Percentiles rank a stretch among this genome's conserved stretches.
Evolutionary conservation across 1,139 yeast genomes (phyloP).

Genomic region (Lodderomyces oxycetoniae): DNA sequence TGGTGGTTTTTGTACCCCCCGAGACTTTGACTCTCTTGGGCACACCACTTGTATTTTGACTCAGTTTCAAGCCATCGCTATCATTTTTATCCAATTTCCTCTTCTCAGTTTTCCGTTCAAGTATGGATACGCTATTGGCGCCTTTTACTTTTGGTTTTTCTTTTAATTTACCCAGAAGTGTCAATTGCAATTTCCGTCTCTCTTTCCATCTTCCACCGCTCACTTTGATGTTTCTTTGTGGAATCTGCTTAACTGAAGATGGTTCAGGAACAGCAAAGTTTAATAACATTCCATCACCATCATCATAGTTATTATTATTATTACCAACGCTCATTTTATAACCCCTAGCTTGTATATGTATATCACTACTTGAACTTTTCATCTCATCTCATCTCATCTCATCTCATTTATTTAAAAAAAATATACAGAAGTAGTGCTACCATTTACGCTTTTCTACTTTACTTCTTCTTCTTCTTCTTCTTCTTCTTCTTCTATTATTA

Average conservation of each 20-base stretch:
- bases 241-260: constrained; percentile 6
- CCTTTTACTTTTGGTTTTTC: constrained; percentile 26
- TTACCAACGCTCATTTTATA: neutral
- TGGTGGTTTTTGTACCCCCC: constrained; percentile 18
- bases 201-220: constrained; percentile 81
- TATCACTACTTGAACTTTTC: no score
- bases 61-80: neutral
- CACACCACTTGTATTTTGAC: constrained; percentile 9
- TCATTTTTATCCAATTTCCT: constrained; percentile 5
- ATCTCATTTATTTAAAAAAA: no score
- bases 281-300: constrained; percentile 63
- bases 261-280: constrained; percentile 50
- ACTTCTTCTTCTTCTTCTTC: no score
- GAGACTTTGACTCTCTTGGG: constrained; percentile 27
- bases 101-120: constrained; percentile 14
- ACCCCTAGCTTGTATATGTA: no score
- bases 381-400: no score
- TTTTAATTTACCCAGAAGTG: constrained; percentile 41
- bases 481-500: no score
- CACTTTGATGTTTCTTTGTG: constrained; percentile 30
- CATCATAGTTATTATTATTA: constrained; percentile 14
- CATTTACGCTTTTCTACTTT: neutral
- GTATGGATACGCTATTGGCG: constrained; percentile 34
- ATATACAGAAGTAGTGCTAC: neutral
- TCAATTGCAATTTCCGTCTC: constrained; percentile 55